These are phyloP conservation scores for Ustilago crameri DNA, from an alignment of 1,284 basidiomycete genomes.

Conservation along the genomic window DNA sequence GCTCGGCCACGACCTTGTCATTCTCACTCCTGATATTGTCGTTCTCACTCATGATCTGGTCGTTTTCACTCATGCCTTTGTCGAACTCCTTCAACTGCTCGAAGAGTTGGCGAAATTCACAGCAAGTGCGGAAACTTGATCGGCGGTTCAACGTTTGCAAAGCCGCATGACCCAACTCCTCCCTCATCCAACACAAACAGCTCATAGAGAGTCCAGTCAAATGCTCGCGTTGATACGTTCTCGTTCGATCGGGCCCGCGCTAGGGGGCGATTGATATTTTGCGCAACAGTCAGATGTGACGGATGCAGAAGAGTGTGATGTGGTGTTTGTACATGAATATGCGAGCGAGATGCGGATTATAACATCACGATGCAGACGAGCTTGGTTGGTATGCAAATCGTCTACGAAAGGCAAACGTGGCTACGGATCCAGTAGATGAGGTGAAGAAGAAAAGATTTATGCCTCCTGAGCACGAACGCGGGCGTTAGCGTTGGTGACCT, in stretches of 20 bases:
- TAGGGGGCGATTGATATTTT: conserved; percentile 48
- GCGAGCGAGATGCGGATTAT: conserved; percentile 28
- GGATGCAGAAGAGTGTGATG: conserved; percentile 18
- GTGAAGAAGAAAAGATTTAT: conserved; percentile 45
- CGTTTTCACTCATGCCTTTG: too few relatives aligned
- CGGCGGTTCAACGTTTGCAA: too few relatives aligned
- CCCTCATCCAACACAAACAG: neutral
- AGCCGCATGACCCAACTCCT: too few relatives aligned
- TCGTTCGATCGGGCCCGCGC: conserved; percentile 34
- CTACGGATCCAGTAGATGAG: conserved; percentile 17
- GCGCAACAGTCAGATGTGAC: conserved; percentile 9
- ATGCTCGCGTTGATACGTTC: neutral
- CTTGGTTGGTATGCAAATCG: conserved; percentile 6
- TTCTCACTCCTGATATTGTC: too few relatives aligned
- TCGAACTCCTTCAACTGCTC: too few relatives aligned
- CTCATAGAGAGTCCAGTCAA: conserved; percentile 1
- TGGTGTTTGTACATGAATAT: conserved; percentile 40
- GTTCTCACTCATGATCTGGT: too few relatives aligned
- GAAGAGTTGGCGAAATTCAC: too few relatives aligned
- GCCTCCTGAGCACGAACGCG: conserved; percentile 96
- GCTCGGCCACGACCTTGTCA: too few relatives aligned
- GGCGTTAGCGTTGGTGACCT: conserved; percentile 92
- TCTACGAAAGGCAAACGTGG: conserved; percentile 12
- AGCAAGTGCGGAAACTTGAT: too few relatives aligned
- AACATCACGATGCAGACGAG: conserved; percentile 23